Evolutionary conservation across 306 rosid species (phyloP).

Genomic region (Vicia sativa): DNA sequence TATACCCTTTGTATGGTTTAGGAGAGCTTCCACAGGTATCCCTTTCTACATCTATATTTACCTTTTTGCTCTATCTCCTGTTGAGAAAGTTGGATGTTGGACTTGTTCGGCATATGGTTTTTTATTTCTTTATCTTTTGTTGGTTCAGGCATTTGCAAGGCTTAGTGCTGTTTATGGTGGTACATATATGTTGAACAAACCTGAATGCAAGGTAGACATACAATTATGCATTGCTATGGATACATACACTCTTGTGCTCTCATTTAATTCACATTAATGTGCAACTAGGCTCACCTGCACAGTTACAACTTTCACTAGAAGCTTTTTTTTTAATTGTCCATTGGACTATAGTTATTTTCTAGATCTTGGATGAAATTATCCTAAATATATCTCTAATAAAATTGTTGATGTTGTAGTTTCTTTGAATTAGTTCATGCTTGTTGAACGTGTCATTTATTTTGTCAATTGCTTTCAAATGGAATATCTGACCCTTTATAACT

Average conservation of each 20-base stretch:
- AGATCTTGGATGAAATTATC: slow-evolving; percentile 19
- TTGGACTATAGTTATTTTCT: background rate
- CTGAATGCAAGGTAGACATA: slow-evolving; percentile 86
- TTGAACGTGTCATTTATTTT: slow-evolving; percentile 19
- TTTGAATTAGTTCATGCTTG: slow-evolving; percentile 11
- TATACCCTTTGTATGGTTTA: slow-evolving; percentile 94
- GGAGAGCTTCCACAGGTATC: slow-evolving; percentile 99
- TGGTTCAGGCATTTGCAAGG: slow-evolving; percentile 86
- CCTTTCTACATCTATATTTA: background rate
- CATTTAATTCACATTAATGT: background rate
- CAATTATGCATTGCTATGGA: background rate
- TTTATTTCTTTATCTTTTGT: background rate
- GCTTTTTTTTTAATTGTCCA: background rate
- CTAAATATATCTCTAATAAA: background rate
- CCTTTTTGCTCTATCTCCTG: slow-evolving; percentile 16
- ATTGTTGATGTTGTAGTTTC: slow-evolving; percentile 3
- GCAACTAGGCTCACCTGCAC: slow-evolving; percentile 1
- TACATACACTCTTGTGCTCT: no score
- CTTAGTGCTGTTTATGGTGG: slow-evolving; percentile 99
- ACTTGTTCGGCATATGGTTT: slow-evolving; percentile 25
- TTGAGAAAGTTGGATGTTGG: background rate
- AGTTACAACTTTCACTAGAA: background rate
- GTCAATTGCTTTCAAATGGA: slow-evolving; percentile 22
- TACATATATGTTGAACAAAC: slow-evolving; percentile 95
- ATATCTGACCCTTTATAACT: background rate